Conservation (phyloP, 2,329 filamentous ascomycete genomes). For the Neofusicoccum cordaticola region DNA sequence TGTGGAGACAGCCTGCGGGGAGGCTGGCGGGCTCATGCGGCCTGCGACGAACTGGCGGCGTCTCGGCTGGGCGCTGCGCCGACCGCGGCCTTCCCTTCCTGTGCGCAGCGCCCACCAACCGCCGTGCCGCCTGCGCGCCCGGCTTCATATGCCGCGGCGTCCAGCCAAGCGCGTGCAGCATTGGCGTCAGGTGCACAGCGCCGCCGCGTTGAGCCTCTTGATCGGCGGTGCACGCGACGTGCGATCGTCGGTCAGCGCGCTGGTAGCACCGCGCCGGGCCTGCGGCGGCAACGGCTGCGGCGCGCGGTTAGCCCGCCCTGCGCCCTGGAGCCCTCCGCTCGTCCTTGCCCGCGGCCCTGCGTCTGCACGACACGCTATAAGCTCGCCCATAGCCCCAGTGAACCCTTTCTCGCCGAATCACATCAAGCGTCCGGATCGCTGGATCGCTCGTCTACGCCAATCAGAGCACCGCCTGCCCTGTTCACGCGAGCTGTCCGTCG, state of each 20-base stretch:
- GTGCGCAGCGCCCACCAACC: neutral
- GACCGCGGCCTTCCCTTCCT: neutral
- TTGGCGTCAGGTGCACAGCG: neutral
- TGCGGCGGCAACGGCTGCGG: constrained; percentile 6
- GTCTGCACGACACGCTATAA: constrained; percentile 12
- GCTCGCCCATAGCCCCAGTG: neutral
- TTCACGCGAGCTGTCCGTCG: neutral
- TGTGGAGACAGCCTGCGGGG: constrained; percentile 11
- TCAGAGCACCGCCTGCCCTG: constrained; percentile 6
- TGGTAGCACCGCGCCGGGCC: neutral
- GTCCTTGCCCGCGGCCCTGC: neutral
- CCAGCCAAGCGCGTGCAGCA: neutral
- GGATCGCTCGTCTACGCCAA: constrained; percentile 7
- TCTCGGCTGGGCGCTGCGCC: neutral
- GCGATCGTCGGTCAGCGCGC: constrained; percentile 6
- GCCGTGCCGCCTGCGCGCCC: neutral
- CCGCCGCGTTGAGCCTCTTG: neutral
- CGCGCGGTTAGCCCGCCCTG: neutral
- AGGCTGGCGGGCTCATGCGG: neutral
- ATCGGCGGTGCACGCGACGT: constrained; percentile 3
- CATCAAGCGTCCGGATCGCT: neutral
- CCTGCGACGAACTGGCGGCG: neutral
- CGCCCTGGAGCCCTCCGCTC: neutral
- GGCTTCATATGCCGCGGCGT: neutral
- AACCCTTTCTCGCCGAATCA: neutral